phyloP scores from a whole-genome alignment of 2,329 filamentous ascomycete species.

The Ceratocystis colombiana region DNA sequence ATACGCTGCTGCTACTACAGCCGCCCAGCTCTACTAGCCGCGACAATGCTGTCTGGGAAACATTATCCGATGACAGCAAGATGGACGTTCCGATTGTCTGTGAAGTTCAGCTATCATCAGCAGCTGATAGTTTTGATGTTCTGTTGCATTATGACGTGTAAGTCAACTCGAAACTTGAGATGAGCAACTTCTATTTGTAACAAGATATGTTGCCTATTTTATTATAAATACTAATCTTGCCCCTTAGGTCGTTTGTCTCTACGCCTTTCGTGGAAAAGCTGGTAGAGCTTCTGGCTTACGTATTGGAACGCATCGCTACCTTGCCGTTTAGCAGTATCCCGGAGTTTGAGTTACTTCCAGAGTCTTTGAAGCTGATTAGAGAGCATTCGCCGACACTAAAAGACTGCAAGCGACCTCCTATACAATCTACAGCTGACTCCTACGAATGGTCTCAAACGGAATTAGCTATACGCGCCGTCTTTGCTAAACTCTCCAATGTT shows the following conservation, averaged over 20 bases:
- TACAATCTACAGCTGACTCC: neutral
- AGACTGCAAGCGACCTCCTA: neutral
- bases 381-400: neutral
- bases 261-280: neutral
- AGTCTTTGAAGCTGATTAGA: neutral
- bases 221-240: neutral
- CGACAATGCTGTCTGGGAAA: constrained; percentile 45
- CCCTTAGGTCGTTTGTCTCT: constrained; percentile 1
- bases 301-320: neutral
- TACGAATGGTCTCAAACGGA: constrained; percentile 45
- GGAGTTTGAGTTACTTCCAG: neutral
- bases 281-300: neutral
- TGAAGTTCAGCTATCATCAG: constrained; percentile 52
- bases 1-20: constrained; percentile 72
- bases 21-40: constrained; percentile 45
- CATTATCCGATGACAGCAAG: constrained; percentile 46
- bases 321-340: constrained; percentile 1
- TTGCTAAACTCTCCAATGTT: constrained; percentile 50
- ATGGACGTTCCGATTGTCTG: constrained; percentile 73
- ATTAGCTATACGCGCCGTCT: constrained; percentile 42
- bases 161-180: constrained; percentile 25
- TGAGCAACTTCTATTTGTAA: no score
- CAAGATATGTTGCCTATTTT: neutral
- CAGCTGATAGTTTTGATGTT: constrained; percentile 45
- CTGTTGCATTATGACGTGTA: constrained; percentile 53